These are phyloP conservation scores for Agaricus sinodeliciosus DNA, from an alignment of 768 basidiomycete species.

Conservation along the genomic window DNA sequence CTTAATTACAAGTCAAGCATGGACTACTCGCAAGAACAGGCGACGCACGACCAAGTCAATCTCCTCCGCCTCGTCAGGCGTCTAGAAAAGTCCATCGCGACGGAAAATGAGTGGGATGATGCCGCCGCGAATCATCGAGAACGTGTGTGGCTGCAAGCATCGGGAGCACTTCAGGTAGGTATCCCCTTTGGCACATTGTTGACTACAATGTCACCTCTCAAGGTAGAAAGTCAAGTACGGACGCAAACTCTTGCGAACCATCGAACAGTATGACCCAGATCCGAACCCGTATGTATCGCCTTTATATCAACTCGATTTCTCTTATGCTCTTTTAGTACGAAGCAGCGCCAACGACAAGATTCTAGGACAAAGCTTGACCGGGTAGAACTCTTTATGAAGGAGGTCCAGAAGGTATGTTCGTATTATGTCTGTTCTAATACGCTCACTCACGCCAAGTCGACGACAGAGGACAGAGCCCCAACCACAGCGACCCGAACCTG, in stretches of 20 bases:
- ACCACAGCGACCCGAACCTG: slow-evolving; percentile 32
- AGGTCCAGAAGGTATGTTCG: slow-evolving; percentile 45
- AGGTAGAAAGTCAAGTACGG: slow-evolving; percentile 13
- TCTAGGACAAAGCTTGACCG: slow-evolving; percentile 45
- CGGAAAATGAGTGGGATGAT: slow-evolving; percentile 4
- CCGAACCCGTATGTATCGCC: not conserved
- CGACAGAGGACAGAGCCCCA: slow-evolving; percentile 35
- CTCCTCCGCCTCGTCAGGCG: slow-evolving; percentile 11
- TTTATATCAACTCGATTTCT: not conserved
- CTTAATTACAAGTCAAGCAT: not conserved
- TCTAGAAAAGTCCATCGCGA: slow-evolving; percentile 8
- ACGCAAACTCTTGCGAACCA: slow-evolving; percentile 8
- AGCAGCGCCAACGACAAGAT: slow-evolving; percentile 37
- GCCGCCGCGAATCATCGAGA: not conserved
- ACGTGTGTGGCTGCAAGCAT: slow-evolving; percentile 6
- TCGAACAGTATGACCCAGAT: slow-evolving; percentile 4
- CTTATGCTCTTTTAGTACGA: slow-evolving; percentile 25
- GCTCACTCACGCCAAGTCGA: not conserved
- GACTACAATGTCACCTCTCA: not conserved
- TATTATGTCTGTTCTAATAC: not conserved
- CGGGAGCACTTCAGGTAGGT: slow-evolving; percentile 10
- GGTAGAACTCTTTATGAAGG: slow-evolving; percentile 45
- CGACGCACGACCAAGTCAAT: slow-evolving; percentile 12
- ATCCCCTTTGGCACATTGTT: not conserved
- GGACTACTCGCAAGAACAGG: slow-evolving; percentile 6